Percentiles rank a stretch among this genome's conserved stretches.
Evolutionary conservation across 1,284 basidiomycete species (phyloP).

Genomic region (Schizophyllum amplum): DNA sequence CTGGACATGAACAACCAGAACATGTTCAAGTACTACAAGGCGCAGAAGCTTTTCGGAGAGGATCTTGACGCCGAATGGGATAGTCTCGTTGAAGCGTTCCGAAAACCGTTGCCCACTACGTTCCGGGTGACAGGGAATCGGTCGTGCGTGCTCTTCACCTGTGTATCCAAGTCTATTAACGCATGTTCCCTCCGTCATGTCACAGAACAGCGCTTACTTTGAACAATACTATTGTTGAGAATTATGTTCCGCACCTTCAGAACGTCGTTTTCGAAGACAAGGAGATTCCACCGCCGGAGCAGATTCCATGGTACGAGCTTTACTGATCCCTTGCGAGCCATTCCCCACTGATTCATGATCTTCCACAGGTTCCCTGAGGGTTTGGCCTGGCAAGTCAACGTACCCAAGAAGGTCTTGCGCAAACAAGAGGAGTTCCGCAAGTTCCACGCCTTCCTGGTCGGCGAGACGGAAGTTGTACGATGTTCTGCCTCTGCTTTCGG

Average conservation of each 20-base stretch:
- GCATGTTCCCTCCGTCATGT: neutral
- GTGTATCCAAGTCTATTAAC: neutral
- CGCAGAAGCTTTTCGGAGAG: slow-evolving; percentile 43
- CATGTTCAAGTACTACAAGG: slow-evolving; percentile 73
- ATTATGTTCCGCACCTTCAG: slow-evolving; percentile 74
- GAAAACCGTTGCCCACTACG: slow-evolving; percentile 82
- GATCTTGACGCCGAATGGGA: slow-evolving; percentile 76
- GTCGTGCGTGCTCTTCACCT: slow-evolving; percentile 45
- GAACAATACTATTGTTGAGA: slow-evolving; percentile 65
- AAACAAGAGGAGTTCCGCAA: slow-evolving; percentile 92
- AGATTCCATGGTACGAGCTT: slow-evolving; percentile 68
- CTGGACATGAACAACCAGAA: slow-evolving; percentile 64
- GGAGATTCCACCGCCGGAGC: slow-evolving; percentile 69
- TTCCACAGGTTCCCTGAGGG: slow-evolving; percentile 85
- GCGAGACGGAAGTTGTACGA: slow-evolving; percentile 92
- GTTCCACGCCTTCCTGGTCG: slow-evolving; percentile 95
- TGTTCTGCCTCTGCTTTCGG: neutral
- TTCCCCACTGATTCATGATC: slow-evolving; percentile 5
- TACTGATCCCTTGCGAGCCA: slow-evolving; percentile 1
- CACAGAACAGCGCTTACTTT: slow-evolving; percentile 64
- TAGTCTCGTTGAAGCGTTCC: slow-evolving; percentile 60
- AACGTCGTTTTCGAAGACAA: slow-evolving; percentile 77
- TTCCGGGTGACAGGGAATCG: slow-evolving; percentile 89
- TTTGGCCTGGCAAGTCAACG: slow-evolving; percentile 94
- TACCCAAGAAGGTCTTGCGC: slow-evolving; percentile 84